phyloP scores from a whole-genome alignment of 129 eudicot species.

The Apium graveolens region DNA sequence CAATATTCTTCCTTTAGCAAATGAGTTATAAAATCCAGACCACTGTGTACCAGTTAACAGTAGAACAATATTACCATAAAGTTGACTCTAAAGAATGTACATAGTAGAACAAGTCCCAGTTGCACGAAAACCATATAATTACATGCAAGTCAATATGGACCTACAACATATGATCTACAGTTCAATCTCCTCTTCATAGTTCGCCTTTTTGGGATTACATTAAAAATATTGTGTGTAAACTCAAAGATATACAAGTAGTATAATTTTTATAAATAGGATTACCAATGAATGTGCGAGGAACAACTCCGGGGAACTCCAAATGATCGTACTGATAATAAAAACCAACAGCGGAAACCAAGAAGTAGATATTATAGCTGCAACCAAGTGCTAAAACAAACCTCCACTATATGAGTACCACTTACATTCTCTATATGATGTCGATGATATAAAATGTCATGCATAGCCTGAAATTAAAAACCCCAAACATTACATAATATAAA shows the following conservation, averaged over 20 bases:
- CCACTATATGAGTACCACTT: conserved; percentile 14
- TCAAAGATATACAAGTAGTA: neutral
- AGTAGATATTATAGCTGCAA: neutral
- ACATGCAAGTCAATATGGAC: neutral
- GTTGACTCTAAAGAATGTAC: neutral
- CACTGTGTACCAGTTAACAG: neutral
- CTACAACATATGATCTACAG: neutral
- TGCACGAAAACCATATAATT: neutral
- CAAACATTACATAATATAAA: conserved; percentile 9
- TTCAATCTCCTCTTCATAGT: neutral
- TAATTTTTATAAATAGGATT: conserved; percentile 4
- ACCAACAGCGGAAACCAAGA: conserved; percentile 6
- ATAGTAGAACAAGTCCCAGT: neutral
- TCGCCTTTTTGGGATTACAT: neutral
- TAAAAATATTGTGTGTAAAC: neutral
- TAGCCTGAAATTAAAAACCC: conserved; percentile 48
- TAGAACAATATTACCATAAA: neutral
- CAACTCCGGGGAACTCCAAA: conserved; percentile 97
- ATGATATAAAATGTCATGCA: conserved; percentile 85
- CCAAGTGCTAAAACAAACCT: neutral
- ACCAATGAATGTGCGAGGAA: conserved; percentile 97
- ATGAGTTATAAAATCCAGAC: neutral
- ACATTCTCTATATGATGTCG: conserved; percentile 74
- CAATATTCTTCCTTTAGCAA: neutral
- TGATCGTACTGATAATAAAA: conserved; percentile 69